Evolutionary conservation across 257 asterid species (phyloP), one percentile per base, ranked within the genome.

Genomic region (Ophiorrhiza pumila): DNA sequence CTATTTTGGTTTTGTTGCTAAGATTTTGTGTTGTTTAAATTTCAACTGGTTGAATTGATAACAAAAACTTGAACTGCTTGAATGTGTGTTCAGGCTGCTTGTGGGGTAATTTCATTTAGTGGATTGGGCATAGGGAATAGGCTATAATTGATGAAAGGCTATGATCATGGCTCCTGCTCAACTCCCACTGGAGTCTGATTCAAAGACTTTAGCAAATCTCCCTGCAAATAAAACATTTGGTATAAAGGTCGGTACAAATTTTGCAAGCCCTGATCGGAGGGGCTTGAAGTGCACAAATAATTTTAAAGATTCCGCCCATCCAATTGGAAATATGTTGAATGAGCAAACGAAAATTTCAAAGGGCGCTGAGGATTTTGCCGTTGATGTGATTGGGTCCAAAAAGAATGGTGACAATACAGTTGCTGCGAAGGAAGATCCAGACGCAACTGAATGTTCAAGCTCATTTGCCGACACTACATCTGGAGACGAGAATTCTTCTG

Each of bases 361-460:
- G 72, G 77, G 50, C 45, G 74, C 78, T 32, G 85, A 69, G 57
- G 85, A 82, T 70, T 84, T 77, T 52, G 47, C 83, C 68, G 80
- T 85, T 62, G 95, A 88, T 41, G 82, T 87, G 65, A 79, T 75
- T 50, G 96, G 81, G 59, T 73, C 85, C 62, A 83, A 87, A 65
- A 80, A 83, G 72, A 80, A 65, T 72, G 72, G 72, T 46, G 93
- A 86, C 70, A 69, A 75, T 74, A 85, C 64, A 74, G 69, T 85
- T 63, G 84, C 77, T 73, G 82, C 90, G 0, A 88, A 85, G 83
- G 92, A 84, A 55, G 96, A 92, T 79, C 94, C 92, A 0, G 96
- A 92, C 63, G 94, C 88, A 66, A 92, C 98, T 58, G 96, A 92
- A 80, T 81, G 90, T 85, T 88, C 98, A 46, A 92, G 98, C 77